Base-by-base conservation (phyloP, 768 basidiomycete species). In the Leucogyrophana mollusca region DNA sequence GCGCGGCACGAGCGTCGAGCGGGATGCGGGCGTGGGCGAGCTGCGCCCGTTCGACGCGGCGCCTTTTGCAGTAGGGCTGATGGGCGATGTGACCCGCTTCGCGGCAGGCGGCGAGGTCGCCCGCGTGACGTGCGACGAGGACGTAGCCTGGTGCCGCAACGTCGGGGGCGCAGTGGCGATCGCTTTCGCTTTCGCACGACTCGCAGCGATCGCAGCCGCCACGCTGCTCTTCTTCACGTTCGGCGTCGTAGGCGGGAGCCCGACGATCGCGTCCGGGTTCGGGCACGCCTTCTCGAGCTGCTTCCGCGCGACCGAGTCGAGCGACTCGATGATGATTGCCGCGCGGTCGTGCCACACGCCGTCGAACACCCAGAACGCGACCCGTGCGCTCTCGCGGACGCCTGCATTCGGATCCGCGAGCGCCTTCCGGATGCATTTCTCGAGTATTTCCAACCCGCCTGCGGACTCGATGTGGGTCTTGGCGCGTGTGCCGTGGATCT, bases 251-350 rank as follows among this genome's bases (percentile, higher is more conserved):
- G 73, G 64, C 3, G 77, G 73, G 20, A 73, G 59, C 20, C 59
- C 52, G 10, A 67, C 68, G 16, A 73, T 54, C 9, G 45, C 60
- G 33, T 72, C 69, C 4, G 79, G 78, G 56, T 79, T 72, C 1
- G 92, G 90, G 54, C 91, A 90, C 2, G 71, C 81, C 67, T 87
- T 94, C 60, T 96, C 92, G 24, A 98, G 68, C 65, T 92, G 87
- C 66, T 90, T 95, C 50, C 82, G 76, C 14, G 82, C 83, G 11
- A 67, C 67, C 1, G 74, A 50, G 59, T 96, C 94, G 50, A 98
- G 68, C 1, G 70, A 60, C 43, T 82, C 79, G 48, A 93, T 56
- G 42, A 97, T 78, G 10, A 65, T 56, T 9, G 61, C 61, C n/a
- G 82, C 92, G 46, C 77, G 73, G 34, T 85, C 83, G 30, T 76